Conservation (phyloP, 306 rosid species). For the Lupinus albus region DNA sequence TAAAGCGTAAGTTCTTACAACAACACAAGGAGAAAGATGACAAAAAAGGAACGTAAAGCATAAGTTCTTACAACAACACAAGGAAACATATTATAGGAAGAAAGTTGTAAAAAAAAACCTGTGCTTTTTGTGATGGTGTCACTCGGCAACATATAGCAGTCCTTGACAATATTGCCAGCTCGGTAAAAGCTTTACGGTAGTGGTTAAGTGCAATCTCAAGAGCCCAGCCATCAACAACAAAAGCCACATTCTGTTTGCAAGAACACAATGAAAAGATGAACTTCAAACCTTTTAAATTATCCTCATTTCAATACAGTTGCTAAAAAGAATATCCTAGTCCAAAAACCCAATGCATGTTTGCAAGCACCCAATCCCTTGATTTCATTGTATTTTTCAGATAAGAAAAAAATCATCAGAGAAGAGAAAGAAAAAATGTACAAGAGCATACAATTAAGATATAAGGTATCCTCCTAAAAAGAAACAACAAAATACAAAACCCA, state of each 20-base stretch:
- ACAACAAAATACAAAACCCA: conserved; percentile 16
- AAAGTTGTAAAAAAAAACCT: conserved; percentile 55
- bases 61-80: conserved; percentile 32
- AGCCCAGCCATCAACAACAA: conserved; percentile 98
- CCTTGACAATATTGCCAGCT: conserved; percentile 92
- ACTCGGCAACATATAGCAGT: conserved; percentile 99
- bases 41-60: conserved; percentile 16
- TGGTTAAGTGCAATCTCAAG: conserved; percentile 92
- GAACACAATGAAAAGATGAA: conserved; percentile 31
- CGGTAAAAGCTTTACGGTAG: conserved; percentile 86
- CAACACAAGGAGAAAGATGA: conserved; percentile 31
- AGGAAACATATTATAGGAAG: conserved; percentile 25
- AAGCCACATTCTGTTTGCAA: conserved; percentile 78
- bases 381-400: conserved; percentile 20
- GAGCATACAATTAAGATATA: conserved; percentile 11
- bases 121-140: conserved; percentile 98
- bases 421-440: conserved; percentile 18
- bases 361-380: conserved; percentile 31
- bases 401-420: conserved; percentile 17
- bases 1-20: no score
- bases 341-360: conserved; percentile 11
- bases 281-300: conserved; percentile 31
- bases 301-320: neutral
- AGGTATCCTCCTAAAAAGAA: conserved; percentile 28
- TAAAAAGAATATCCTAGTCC: conserved; percentile 23